These are phyloP conservation scores for Tilletia setariae DNA, from an alignment of 1,284 basidiomycete species.

Conservation along the genomic window DNA sequence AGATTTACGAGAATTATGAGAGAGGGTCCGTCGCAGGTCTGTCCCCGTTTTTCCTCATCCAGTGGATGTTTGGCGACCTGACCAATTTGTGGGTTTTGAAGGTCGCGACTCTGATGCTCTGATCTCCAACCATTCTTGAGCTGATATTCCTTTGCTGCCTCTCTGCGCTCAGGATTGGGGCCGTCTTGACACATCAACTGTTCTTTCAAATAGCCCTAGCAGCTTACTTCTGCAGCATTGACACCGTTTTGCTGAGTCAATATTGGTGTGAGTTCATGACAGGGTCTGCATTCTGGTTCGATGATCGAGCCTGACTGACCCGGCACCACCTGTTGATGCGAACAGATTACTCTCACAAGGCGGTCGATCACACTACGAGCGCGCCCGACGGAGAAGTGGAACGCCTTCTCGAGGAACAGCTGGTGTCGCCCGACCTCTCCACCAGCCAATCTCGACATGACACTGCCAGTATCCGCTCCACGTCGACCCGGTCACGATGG, in stretches of 20 bases:
- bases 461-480: background rate
- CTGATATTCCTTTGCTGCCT: background rate
- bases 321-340: background rate
- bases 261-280: conserved; percentile 17
- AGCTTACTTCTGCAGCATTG: conserved; percentile 46
- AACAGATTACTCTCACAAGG: conserved; percentile 6
- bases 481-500: conserved; percentile 13
- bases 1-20: conserved; percentile 48
- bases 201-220: conserved; percentile 49
- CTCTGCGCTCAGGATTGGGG: conserved; percentile 27
- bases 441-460: conserved; percentile 1
- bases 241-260: conserved; percentile 38
- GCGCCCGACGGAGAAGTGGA: background rate
- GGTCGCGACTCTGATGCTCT: background rate
- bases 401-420: conserved; percentile 7
- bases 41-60: conserved; percentile 46
- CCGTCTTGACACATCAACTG: conserved; percentile 47
- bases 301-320: background rate
- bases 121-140: no score
- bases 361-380: background rate
- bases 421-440: background rate
- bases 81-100: conserved; percentile 36
- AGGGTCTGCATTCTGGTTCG: background rate
- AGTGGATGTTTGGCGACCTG: conserved; percentile 52
- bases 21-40: conserved; percentile 45